These are phyloP conservation scores for Nakazawaea ernobii DNA, from an alignment of 805 yeast species.

Conservation along the genomic window DNA sequence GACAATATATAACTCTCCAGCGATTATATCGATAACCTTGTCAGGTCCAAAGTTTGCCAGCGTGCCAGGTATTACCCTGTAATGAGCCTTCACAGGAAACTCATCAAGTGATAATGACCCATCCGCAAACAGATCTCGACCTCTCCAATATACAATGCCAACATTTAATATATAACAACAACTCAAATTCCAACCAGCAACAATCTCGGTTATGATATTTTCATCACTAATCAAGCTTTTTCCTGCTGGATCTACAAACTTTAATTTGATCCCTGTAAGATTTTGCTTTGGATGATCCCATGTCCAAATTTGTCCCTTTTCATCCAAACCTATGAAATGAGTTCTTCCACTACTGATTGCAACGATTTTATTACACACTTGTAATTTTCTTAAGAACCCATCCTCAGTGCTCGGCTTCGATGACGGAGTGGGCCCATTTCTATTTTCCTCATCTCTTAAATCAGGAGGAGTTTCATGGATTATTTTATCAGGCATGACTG, in stretches of 20 bases:
- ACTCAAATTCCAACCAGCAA: constrained; percentile 65
- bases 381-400: constrained; percentile 8
- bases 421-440: constrained; percentile 6
- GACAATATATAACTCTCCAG: constrained; percentile 47
- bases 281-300: constrained; percentile 49
- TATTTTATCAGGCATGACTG: neutral
- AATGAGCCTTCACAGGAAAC: constrained; percentile 30
- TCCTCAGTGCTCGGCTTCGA: constrained; percentile 16
- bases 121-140: constrained; percentile 18
- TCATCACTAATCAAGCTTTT: constrained; percentile 6
- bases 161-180: constrained; percentile 40
- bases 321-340: constrained; percentile 58
- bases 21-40: constrained; percentile 46
- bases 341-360: constrained; percentile 58
- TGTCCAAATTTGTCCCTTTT: constrained; percentile 41
- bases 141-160: constrained; percentile 58
- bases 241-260: constrained; percentile 26
- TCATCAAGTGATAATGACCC: constrained; percentile 21
- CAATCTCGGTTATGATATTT: constrained; percentile 36
- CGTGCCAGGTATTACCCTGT: constrained; percentile 35
- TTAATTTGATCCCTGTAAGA: constrained; percentile 37
- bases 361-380: constrained; percentile 14
- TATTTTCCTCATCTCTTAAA: constrained; percentile 11
- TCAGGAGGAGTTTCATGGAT: constrained; percentile 4
- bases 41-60: constrained; percentile 24